These are phyloP conservation scores for Akanthomyces uredinophilus DNA, from an alignment of 2,329 filamentous ascomycete genomes.

Conservation along the genomic window DNA sequence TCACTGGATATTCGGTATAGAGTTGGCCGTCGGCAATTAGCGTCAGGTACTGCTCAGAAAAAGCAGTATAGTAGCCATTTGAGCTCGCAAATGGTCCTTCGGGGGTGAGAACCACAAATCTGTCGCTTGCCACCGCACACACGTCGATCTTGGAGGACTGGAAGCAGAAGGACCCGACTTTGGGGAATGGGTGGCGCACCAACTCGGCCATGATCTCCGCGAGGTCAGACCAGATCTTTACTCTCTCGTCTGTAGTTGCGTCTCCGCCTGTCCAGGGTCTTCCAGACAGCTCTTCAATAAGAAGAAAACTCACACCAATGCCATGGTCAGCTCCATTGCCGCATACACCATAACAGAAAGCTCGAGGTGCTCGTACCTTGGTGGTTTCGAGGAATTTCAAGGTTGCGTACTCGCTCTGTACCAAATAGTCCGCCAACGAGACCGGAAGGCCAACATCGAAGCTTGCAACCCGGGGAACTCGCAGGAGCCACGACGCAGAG, in stretches of 20 bases:
- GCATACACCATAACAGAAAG: constrained; percentile 22
- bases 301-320: constrained; percentile 26
- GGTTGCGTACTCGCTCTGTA: constrained; percentile 28
- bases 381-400: constrained; percentile 30
- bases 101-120: constrained; percentile 23
- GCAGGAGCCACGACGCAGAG: constrained; percentile 23
- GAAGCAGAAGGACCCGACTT: constrained; percentile 22
- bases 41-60: constrained; percentile 21
- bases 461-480: constrained; percentile 21
- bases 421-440: constrained; percentile 24
- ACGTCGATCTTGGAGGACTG: constrained; percentile 16
- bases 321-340: constrained; percentile 19
- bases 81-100: constrained; percentile 19
- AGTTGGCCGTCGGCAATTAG: constrained; percentile 28
- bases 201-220: constrained; percentile 26
- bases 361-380: constrained; percentile 25
- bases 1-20: constrained; percentile 19
- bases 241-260: constrained; percentile 12
- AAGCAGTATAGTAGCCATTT: constrained; percentile 21
- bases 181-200: constrained; percentile 21
- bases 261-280: constrained; percentile 19
- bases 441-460: constrained; percentile 15
- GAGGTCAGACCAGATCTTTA: constrained; percentile 23
- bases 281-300: constrained; percentile 25
- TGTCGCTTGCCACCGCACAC: constrained; percentile 25